These are phyloP conservation scores for Murraya paniculata DNA, from an alignment of 345 rosid species.

Conservation along the genomic window DNA sequence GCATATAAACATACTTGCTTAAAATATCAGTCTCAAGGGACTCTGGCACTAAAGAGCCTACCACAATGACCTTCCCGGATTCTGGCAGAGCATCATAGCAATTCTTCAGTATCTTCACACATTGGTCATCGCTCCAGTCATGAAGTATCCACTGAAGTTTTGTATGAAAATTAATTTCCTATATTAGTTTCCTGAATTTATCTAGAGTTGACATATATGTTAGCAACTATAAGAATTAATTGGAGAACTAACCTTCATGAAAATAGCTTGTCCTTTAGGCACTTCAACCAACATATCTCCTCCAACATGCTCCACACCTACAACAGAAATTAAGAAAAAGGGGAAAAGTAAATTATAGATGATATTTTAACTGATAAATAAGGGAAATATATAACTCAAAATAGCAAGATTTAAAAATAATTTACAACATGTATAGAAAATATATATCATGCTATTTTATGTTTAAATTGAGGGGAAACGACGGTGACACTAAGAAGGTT, in stretches of 20 bases:
- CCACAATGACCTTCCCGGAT: background rate
- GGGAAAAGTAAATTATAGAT: too few species aligned
- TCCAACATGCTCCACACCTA: background rate
- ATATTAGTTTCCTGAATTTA: background rate
- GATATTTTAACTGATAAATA: too few species aligned
- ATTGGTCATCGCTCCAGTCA: background rate
- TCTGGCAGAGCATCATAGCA: background rate
- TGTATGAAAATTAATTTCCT: background rate
- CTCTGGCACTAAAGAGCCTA: background rate
- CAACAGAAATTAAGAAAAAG: background rate
- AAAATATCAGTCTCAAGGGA: background rate
- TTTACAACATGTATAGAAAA: too few species aligned
- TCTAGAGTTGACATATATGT: too few species aligned
- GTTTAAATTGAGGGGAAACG: too few species aligned
- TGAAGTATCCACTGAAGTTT: background rate
- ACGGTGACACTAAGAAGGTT: fast-evolving
- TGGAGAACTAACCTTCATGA: background rate
- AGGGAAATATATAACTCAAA: too few species aligned
- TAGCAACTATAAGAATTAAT: background rate
- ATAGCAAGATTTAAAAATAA: too few species aligned
- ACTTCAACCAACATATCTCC: background rate
- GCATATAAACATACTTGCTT: background rate
- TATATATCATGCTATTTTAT: too few species aligned
- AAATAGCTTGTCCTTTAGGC: background rate
- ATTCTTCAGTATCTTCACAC: background rate